Evolutionary conservation across 2,329 filamentous ascomycete species (phyloP).

Genomic region (Epichloe sp.): DNA sequence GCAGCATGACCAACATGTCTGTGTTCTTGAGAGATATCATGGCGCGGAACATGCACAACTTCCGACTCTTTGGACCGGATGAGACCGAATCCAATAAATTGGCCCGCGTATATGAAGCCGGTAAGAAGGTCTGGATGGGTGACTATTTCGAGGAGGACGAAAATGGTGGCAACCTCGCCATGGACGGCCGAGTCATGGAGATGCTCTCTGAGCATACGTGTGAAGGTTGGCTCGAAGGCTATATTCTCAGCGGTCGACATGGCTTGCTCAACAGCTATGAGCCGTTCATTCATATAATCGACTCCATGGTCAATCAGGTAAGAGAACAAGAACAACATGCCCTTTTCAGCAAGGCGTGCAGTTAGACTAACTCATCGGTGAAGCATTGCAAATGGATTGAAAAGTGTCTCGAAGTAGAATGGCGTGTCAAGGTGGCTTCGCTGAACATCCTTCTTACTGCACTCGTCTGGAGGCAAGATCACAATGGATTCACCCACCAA

Average conservation of each 20-base stretch:
- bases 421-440: conserved; percentile 59
- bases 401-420: conserved; percentile 67
- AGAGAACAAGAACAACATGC: conserved; percentile 4
- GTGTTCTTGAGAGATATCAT: conserved; percentile 56
- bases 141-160: conserved; percentile 65
- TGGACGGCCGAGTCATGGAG: conserved; percentile 63
- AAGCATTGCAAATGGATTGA: conserved; percentile 74
- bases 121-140: conserved; percentile 70
- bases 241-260: conserved; percentile 61
- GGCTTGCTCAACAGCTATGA: conserved; percentile 72
- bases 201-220: conserved; percentile 73
- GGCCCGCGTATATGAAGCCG: conserved; percentile 54
- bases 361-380: conserved; percentile 5
- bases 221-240: conserved; percentile 72
- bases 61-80: conserved; percentile 67
- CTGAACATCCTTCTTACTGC: conserved; percentile 70
- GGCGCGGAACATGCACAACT: conserved; percentile 48
- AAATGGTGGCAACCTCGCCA: conserved; percentile 60
- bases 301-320: conserved; percentile 71
- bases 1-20: conserved; percentile 59
- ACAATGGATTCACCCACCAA: conserved; percentile 75
- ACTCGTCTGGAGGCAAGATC: conserved; percentile 71
- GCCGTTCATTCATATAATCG: conserved; percentile 71
- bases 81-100: conserved; percentile 77
- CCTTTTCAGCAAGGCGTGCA: neutral